These are phyloP conservation scores for Glaciozyma martinii DNA, from an alignment of 768 basidiomycete species.

Conservation along the genomic window DNA sequence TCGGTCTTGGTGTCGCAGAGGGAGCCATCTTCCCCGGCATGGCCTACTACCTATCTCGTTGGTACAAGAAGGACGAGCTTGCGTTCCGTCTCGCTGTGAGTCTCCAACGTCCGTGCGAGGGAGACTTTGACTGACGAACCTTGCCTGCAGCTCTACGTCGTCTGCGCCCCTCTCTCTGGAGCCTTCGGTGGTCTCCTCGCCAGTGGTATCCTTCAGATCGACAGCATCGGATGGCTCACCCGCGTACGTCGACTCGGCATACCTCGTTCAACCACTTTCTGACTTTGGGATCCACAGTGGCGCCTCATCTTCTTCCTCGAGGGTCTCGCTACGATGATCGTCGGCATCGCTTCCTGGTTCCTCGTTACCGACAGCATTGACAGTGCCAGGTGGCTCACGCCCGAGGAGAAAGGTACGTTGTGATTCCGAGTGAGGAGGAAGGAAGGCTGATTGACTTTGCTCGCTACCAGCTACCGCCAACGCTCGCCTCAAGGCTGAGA, in stretches of 20 bases:
- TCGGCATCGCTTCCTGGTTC: constrained; percentile 23
- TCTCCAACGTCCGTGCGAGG: no score
- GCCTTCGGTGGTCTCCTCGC: constrained; percentile 35
- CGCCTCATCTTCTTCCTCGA: constrained; percentile 21
- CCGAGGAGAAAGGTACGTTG: constrained; percentile 21
- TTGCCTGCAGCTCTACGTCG: constrained; percentile 30
- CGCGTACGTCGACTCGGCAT: constrained; percentile 11
- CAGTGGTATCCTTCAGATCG: constrained; percentile 21
- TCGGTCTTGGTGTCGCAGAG: constrained; percentile 23
- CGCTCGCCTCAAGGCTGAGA: constrained; percentile 33
- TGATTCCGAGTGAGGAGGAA: no score
- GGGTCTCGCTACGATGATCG: constrained; percentile 24
- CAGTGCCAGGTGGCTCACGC: constrained; percentile 28
- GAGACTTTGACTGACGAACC: constrained; percentile 28
- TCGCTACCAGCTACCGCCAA: constrained; percentile 7
- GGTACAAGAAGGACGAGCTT: constrained; percentile 28
- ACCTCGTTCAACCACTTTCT: no score
- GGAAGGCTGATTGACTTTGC: not conserved
- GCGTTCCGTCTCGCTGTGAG: constrained; percentile 26
- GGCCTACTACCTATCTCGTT: constrained; percentile 12
- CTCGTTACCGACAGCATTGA: constrained; percentile 19
- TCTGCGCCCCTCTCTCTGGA: constrained; percentile 32
- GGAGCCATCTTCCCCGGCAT: constrained; percentile 24
- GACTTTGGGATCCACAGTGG: not conserved
- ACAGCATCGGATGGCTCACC: not conserved